These are phyloP conservation scores for Rhizodiscina lignyota DNA, from an alignment of 495 filamentous ascomycete genomes.

Conservation along the genomic window DNA sequence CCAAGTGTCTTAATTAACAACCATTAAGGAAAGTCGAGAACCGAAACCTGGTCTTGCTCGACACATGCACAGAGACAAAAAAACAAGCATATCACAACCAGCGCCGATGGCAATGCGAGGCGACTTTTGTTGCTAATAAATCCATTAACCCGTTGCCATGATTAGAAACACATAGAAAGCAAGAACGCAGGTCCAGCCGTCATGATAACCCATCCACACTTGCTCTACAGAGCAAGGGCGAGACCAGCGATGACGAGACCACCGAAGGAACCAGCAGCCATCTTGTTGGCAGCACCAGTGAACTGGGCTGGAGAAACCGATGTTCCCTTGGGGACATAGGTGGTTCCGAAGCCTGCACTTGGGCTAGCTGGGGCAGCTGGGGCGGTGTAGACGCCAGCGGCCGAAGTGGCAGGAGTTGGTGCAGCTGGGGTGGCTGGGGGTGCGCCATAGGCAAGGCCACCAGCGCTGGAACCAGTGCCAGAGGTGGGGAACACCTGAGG, in stretches of 20 bases:
- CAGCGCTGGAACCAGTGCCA: conserved; percentile 17
- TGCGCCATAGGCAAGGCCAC: neutral
- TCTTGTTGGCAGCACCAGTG: conserved; percentile 16
- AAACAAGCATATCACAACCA: no score
- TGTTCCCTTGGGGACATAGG: conserved; percentile 4
- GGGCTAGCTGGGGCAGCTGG: conserved; percentile 1
- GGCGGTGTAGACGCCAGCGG: neutral
- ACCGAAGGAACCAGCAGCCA: conserved; percentile 5
- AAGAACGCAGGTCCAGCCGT: no score
- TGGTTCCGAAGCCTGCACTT: conserved; percentile 9
- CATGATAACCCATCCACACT: no score
- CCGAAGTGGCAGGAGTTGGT: neutral
- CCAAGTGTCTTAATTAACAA: no score
- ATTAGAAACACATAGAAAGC: no score
- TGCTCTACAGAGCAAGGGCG: no score
- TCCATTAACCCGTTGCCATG: no score
- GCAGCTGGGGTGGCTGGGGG: neutral
- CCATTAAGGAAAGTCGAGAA: no score
- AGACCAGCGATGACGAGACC: conserved; percentile 11
- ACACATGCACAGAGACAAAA: no score
- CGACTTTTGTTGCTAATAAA: no score
- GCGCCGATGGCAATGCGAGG: no score
- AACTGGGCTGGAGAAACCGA: conserved; percentile 5
- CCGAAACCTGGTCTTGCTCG: no score
- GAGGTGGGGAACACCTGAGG: conserved; percentile 64